Conservation (phyloP, 2,329 filamentous ascomycete species). For the Claviceps pusilla region DNA sequence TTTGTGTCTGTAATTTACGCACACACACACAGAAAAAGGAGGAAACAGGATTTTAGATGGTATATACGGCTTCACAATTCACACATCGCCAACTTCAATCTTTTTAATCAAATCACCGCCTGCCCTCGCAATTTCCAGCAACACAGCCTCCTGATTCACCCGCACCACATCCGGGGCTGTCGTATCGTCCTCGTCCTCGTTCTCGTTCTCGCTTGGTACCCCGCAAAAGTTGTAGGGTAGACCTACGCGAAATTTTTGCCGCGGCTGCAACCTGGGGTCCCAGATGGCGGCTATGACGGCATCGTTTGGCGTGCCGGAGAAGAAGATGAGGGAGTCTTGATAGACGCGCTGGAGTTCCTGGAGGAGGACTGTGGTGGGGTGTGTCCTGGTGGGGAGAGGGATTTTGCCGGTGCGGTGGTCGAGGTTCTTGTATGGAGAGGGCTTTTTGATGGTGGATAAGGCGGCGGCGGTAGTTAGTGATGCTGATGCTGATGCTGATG, state of each 20-base stretch:
- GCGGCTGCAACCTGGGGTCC: conserved; percentile 35
- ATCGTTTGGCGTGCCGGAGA: conserved; percentile 50
- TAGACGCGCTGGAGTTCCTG: conserved; percentile 54
- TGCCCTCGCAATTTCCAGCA: conserved; percentile 58
- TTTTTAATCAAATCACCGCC: conserved; percentile 52
- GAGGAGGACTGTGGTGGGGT: conserved; percentile 49
- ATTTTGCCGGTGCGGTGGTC: conserved; percentile 37
- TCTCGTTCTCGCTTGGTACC: conserved; percentile 11
- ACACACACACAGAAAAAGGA: no score
- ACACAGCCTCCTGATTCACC: conserved; percentile 51
- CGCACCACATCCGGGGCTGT: conserved; percentile 30
- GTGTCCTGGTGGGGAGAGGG: conserved; percentile 35
- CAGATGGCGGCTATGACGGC: conserved; percentile 41
- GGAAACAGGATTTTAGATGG: no score
- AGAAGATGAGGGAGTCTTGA: conserved; percentile 59
- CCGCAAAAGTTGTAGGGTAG: conserved; percentile 44
- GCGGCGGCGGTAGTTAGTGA: conserved; percentile 11
- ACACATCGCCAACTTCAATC: conserved; percentile 35
- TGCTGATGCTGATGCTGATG: conserved; percentile 17
- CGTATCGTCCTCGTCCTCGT: conserved; percentile 19
- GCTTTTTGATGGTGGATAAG: conserved; percentile 19
- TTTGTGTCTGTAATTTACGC: no score
- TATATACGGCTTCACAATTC: neutral
- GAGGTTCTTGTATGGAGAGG: conserved; percentile 67
- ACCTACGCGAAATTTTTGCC: conserved; percentile 53